Base-by-base conservation (phyloP, 345 rosid genomes). In the Excoecaria agallocha region DNA sequence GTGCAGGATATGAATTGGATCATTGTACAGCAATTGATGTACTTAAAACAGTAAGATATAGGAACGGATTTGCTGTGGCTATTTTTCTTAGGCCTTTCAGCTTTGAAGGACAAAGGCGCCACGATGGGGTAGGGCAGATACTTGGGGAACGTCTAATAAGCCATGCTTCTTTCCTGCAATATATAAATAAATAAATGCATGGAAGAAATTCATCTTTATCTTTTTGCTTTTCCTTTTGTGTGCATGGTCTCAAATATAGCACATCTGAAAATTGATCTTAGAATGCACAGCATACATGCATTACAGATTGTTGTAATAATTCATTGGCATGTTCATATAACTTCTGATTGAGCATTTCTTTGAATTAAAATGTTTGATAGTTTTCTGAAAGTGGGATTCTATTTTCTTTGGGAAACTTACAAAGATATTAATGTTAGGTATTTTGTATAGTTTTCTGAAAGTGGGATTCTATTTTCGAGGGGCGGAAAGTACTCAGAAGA, bases 71-170 rank as follows among this genome's bases (percentile, higher is more conserved):
- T 75, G 84, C 84, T 58, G 81, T 87, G 76, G 87, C 95, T 84
- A 85, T 94, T 74, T 68, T 89, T 71, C 75, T 92, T 81, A 92
- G 80, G 79, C 98, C 98, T 77, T 94, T 94, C 86, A 86, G 92
- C 76, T 94, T 94, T 81, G 97, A 94, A 87, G 98, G 98, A 64
- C 85, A 85, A 76, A 89, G 88, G 79, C 97, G 95, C 70, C 84
- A 84, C 57, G 87, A 83, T 76, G 97, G 92, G 98, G 98, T 94
- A 78, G 62, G 45, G 13, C 30, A 30, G 12, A 1, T 67, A n/a
- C 63, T 17, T 17, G 50, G 48, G n/a, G 16, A 69, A 10, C n/a
- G 41, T 65, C 43, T 75, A 39, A 46, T 61, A 50, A 22, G 25
- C 3, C 35, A 62, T 59, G 66, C 58, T 75, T 59, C 58, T n/a